A percentile compares a stretch with the other conserved stretches of the same genome.
phyloP scores from a whole-genome alignment of 441 rosid species.

The Corymbia citriodora region DNA sequence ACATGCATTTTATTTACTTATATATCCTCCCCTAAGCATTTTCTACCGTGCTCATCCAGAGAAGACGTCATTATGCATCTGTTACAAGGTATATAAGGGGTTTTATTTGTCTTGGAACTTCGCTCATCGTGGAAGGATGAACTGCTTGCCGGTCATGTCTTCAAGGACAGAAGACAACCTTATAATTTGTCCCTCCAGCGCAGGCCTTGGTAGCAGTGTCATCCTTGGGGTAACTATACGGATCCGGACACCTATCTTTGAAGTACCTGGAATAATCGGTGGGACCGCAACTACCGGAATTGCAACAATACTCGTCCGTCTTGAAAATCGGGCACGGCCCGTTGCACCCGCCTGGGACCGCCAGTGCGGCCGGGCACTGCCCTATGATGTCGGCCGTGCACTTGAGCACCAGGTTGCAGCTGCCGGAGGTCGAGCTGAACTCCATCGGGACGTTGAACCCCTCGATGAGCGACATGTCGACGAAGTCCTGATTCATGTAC shows the following conservation, averaged over 20 bases:
- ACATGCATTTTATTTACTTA: background rate
- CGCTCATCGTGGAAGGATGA: background rate
- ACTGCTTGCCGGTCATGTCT: background rate
- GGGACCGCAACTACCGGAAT: background rate
- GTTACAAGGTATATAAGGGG: background rate
- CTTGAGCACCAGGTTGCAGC: background rate
- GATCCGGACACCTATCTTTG: slow-evolving; percentile 4
- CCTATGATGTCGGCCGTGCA: background rate
- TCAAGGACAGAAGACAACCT: background rate
- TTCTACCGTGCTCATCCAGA: background rate
- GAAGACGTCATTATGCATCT: background rate
- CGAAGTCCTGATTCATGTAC: background rate
- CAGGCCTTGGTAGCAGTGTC: slow-evolving; percentile 22
- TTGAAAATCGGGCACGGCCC: background rate
- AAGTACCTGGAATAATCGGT: slow-evolving; percentile 1
- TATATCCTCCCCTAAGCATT: background rate
- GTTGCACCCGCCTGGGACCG: background rate
- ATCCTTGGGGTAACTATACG: slow-evolving; percentile 53
- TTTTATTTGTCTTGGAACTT: background rate
- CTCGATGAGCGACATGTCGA: background rate
- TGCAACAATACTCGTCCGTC: background rate
- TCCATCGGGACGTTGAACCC: background rate
- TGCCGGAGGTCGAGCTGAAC: background rate
- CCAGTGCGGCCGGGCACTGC: background rate
- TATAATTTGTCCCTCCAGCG: background rate